phyloP scores from a whole-genome alignment of 371 early-diverging fungal species.

The Mucor sp. region DNA sequence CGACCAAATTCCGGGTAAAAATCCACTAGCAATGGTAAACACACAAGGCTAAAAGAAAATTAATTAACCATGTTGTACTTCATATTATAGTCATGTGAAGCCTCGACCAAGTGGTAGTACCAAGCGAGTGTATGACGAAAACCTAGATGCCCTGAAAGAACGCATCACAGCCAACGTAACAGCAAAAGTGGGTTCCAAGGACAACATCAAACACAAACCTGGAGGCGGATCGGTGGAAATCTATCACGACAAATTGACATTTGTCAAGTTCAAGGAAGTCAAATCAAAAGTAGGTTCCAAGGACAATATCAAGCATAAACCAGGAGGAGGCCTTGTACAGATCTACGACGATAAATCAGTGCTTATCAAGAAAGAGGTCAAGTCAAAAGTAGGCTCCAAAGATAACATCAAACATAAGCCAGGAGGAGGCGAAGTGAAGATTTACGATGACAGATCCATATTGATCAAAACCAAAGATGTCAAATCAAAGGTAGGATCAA shows the following conservation, averaged over 20 bases:
- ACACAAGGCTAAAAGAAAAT: background rate
- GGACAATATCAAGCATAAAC: conserved; percentile 23
- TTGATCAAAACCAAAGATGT: conserved; percentile 14
- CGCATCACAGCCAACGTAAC: conserved; percentile 10
- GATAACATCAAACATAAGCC: conserved; percentile 31
- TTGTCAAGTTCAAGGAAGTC: conserved; percentile 6
- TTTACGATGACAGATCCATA: conserved; percentile 17
- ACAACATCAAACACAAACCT: conserved; percentile 30
- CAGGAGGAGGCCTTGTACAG: conserved; percentile 18
- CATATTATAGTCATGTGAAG: conserved; percentile 13
- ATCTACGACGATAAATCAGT: conserved; percentile 22
- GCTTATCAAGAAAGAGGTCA: conserved; percentile 11
- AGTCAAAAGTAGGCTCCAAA: conserved; percentile 19
- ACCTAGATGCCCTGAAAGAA: background rate
- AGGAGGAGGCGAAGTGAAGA: conserved; percentile 11
- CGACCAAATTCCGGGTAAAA: background rate
- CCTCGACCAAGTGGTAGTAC: conserved; percentile 23
- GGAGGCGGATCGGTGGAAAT: conserved; percentile 15
- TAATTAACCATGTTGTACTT: background rate
- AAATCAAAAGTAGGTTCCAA: conserved; percentile 20
- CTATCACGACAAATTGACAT: conserved; percentile 16
- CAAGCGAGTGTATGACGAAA: conserved; percentile 23
- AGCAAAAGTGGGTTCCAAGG: conserved; percentile 26
- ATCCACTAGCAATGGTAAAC: background rate
- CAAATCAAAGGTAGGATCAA: conserved; percentile 20